phyloP scores from a whole-genome alignment of 495 filamentous ascomycete species.

The Hypoxylon subgilvum region DNA sequence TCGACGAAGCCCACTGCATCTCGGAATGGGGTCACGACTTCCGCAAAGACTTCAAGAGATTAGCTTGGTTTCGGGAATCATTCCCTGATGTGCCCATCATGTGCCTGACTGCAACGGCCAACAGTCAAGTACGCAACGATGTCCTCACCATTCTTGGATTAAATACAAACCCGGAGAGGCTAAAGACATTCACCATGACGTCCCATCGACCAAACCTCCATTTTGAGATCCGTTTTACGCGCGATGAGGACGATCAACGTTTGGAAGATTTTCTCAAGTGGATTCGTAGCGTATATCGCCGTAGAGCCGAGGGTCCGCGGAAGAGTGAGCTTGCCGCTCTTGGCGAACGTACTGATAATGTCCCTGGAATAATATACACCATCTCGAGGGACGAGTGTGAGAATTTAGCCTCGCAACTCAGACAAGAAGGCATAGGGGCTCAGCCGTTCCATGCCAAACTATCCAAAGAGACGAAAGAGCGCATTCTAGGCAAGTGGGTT shows the following conservation, averaged over 20 bases:
- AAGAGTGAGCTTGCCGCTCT: conserved; percentile 55
- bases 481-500: conserved; percentile 74
- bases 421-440: conserved; percentile 67
- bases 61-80: conserved; percentile 84
- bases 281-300: conserved; percentile 71
- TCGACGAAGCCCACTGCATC: conserved; percentile 97
- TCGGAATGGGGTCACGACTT: conserved; percentile 99
- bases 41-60: conserved; percentile 83
- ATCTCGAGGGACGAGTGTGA: conserved; percentile 79
- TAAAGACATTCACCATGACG: conserved; percentile 80
- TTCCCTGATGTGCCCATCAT: conserved; percentile 87
- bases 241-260: conserved; percentile 72
- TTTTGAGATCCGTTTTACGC: conserved; percentile 88
- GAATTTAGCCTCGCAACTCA: conserved; percentile 68
- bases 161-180: conserved; percentile 52
- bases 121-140: conserved; percentile 75
- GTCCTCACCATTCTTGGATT: conserved; percentile 77
- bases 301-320: conserved; percentile 60
- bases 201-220: conserved; percentile 85
- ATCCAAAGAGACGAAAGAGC: conserved; percentile 64
- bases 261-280: conserved; percentile 73
- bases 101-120: conserved; percentile 90
- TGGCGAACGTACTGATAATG: conserved; percentile 62
- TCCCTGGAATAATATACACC: conserved; percentile 91
- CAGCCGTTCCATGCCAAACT: conserved; percentile 75